phyloP scores from a whole-genome alignment of 208 protist genomes.

The Crithidia expoeki region DNA sequence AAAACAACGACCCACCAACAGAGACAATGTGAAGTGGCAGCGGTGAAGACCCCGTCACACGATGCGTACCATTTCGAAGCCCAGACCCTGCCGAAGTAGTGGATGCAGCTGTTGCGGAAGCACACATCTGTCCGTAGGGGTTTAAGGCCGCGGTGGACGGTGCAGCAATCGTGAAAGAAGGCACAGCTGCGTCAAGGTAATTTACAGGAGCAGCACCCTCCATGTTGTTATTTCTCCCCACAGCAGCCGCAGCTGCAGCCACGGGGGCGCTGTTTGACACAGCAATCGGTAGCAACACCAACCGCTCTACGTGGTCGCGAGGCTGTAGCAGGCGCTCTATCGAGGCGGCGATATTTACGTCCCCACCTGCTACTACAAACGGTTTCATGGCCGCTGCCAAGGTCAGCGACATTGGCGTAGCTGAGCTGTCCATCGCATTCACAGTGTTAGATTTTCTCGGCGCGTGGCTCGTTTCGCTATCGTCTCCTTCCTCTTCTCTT shows the following conservation, averaged over 20 bases:
- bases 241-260: background rate
- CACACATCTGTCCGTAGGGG: background rate
- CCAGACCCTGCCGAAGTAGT: background rate
- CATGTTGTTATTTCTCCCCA: too few relatives aligned
- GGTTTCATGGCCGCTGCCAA: constrained; percentile 4
- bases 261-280: background rate
- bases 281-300: constrained; percentile 25
- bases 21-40: background rate
- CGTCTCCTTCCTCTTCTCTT: background rate
- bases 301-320: constrained; percentile 13
- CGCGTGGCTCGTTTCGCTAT: background rate
- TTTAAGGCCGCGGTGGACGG: constrained; percentile 4
- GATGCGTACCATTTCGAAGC: background rate
- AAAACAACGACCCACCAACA: background rate
- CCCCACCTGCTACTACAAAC: background rate
- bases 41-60: background rate
- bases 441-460: too few relatives aligned
- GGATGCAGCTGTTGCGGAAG: background rate
- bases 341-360: background rate
- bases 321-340: constrained; percentile 22
- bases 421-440: background rate
- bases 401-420: background rate
- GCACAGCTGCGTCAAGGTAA: background rate
- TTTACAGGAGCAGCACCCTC: background rate
- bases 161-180: background rate